Conservation (phyloP, 345 rosid species). For the Populus davidiana region DNA sequence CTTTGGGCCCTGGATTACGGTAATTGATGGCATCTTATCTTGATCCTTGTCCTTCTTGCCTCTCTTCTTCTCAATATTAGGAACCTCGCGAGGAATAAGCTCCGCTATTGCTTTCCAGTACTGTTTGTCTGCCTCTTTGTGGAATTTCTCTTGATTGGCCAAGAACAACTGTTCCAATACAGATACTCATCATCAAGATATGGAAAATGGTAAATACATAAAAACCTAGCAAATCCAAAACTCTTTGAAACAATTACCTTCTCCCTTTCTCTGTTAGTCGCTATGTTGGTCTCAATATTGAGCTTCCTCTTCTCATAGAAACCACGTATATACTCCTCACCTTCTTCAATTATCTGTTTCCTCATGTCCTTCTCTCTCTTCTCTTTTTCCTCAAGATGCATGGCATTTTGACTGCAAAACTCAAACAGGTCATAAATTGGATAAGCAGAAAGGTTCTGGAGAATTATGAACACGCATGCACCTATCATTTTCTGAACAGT, state of each 20-base stretch:
- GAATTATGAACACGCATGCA: not conserved
- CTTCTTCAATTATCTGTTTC: slow-evolving; percentile 32
- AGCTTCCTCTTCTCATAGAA: slow-evolving; percentile 34
- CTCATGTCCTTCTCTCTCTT: slow-evolving; percentile 36
- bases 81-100: slow-evolving; percentile 30
- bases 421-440: not conserved
- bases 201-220: not conserved
- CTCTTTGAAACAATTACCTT: slow-evolving; percentile 14
- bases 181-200: not conserved
- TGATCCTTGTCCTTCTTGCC: slow-evolving; percentile 39
- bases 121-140: slow-evolving; percentile 34
- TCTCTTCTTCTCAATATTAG: slow-evolving; percentile 36
- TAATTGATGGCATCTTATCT: slow-evolving; percentile 28
- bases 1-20: slow-evolving; percentile 34
- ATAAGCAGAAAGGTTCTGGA: not conserved
- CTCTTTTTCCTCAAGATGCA: slow-evolving; percentile 35
- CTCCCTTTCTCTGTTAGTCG: slow-evolving; percentile 28
- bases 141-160: slow-evolving; percentile 35
- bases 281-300: slow-evolving; percentile 31
- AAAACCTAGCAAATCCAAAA: not conserved
- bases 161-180: slow-evolving; percentile 20
- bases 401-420: slow-evolving; percentile 25
- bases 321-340: slow-evolving; percentile 23
- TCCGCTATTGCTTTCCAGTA: slow-evolving; percentile 38
- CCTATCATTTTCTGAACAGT: not conserved